Evolutionary conservation across 2,329 filamentous ascomycete species (phyloP).

Genomic region (Emmonsia crescens): DNA sequence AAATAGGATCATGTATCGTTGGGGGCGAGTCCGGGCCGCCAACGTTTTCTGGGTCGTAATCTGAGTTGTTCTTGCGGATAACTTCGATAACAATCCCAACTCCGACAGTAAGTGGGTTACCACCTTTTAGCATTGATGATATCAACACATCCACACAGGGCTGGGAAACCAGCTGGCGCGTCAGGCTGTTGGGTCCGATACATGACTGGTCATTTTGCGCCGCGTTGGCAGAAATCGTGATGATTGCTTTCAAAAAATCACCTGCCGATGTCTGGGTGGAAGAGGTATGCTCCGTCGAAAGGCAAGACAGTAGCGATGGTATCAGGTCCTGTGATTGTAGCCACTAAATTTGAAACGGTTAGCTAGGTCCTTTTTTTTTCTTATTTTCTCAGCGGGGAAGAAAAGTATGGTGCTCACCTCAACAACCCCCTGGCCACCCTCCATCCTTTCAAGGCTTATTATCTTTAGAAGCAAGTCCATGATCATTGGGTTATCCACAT

Average conservation of each 20-base stretch:
- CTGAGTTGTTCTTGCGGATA: conserved; percentile 97
- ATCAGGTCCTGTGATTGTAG: conserved; percentile 81
- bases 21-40: conserved; percentile 68
- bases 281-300: conserved; percentile 73
- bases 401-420: conserved; percentile 50
- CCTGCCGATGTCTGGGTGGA: conserved; percentile 93
- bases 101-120: conserved; percentile 88
- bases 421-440: conserved; percentile 83
- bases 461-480: conserved; percentile 97
- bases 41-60: conserved; percentile 90
- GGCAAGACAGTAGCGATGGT: conserved; percentile 72
- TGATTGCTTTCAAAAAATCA: conserved; percentile 96
- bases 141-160: conserved; percentile 77
- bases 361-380: conserved; percentile 3
- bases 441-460: conserved; percentile 86
- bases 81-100: conserved; percentile 98
- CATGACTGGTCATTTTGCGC: conserved; percentile 98
- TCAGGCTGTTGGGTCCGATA: conserved; percentile 94
- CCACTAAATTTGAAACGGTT: conserved; percentile 51
- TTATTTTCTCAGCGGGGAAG: not conserved
- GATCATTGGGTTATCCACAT: conserved; percentile 95
- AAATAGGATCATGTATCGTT: conserved; percentile 84
- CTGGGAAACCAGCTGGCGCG: conserved; percentile 82
- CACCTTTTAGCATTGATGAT: conserved; percentile 80
- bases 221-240: conserved; percentile 96